These are phyloP conservation scores for Clonostachys chloroleuca DNA, from an alignment of 2,329 filamentous ascomycete genomes.

Conservation along the genomic window DNA sequence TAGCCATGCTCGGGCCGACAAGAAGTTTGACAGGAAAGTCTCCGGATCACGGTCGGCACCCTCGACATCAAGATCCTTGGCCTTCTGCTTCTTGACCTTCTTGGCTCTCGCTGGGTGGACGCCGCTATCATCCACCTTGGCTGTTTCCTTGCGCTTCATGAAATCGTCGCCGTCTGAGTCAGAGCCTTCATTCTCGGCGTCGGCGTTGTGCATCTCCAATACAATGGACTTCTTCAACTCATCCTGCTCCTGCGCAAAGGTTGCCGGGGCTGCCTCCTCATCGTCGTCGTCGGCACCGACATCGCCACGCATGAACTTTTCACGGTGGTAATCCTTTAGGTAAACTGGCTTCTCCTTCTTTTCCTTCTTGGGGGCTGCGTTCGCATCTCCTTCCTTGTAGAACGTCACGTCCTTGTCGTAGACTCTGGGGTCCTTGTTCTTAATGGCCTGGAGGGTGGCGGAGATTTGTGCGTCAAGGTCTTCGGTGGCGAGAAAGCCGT, in stretches of 20 bases:
- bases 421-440: conserved; percentile 84
- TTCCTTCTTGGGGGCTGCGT: conserved; percentile 27
- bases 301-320: conserved; percentile 76
- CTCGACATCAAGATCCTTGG: conserved; percentile 55
- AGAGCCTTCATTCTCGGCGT: conserved; percentile 32
- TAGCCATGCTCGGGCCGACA: conserved; percentile 88
- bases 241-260: conserved; percentile 86
- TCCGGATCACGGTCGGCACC: conserved; percentile 87
- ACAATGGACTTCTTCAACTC: conserved; percentile 74
- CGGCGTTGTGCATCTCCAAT: conserved; percentile 70
- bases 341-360: conserved; percentile 82
- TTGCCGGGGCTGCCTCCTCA: conserved; percentile 42
- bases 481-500: conserved; percentile 80
- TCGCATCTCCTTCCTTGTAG: conserved; percentile 59
- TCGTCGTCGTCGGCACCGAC: conserved; percentile 55
- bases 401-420: conserved; percentile 81
- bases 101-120: conserved; percentile 52
- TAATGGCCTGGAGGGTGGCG: conserved; percentile 81
- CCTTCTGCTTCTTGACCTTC: conserved; percentile 40
- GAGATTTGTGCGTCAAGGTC: conserved; percentile 83
- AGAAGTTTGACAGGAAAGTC: conserved; percentile 89
- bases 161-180: conserved; percentile 59
- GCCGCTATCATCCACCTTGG: conserved; percentile 31
- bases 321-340: conserved; percentile 85
- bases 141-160: conserved; percentile 65